Percentiles rank a stretch among this genome's conserved stretches.
These are phyloP conservation scores for Pseudotsuga menziesii DNA, from an alignment of 75 land plant species.

Conservation along the genomic window DNA sequence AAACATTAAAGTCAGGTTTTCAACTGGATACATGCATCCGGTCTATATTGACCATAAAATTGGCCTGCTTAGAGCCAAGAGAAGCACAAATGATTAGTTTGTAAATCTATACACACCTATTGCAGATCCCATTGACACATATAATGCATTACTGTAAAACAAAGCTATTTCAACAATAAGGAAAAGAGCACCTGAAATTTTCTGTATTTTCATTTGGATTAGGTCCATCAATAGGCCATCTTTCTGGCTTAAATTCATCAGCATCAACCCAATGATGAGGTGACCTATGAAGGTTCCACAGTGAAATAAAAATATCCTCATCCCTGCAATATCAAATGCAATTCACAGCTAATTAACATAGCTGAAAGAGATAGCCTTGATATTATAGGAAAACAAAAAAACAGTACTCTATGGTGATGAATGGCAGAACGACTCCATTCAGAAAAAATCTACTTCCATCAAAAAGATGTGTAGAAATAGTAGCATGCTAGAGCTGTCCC, in stretches of 20 bases:
- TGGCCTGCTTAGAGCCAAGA: too few relatives aligned
- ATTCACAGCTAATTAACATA: background rate
- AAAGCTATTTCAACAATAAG: background rate
- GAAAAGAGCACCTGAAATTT: constrained; percentile 58
- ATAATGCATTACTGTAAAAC: too few relatives aligned
- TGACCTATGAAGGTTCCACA: constrained; percentile 86
- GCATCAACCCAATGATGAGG: constrained; percentile 79
- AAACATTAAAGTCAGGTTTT: too few relatives aligned
- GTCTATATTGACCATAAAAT: too few relatives aligned
- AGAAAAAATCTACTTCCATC: background rate
- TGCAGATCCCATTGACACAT: too few relatives aligned
- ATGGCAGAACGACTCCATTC: background rate
- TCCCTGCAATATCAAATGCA: constrained; percentile 46
- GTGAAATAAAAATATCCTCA: constrained; percentile 93
- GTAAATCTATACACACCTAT: too few relatives aligned
- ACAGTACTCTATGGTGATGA: background rate
- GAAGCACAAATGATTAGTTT: too few relatives aligned
- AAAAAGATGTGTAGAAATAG: background rate
- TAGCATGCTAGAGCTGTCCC: background rate
- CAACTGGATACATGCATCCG: too few relatives aligned
- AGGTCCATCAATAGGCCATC: constrained; percentile 93
- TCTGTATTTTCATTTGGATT: constrained; percentile 83
- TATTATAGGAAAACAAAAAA: background rate
- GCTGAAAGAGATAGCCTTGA: too few relatives aligned
- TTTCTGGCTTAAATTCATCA: constrained; percentile 86